A percentile compares a stretch with the other conserved stretches of the same genome.
These are phyloP conservation scores for Sordaria brevicollis DNA, from an alignment of 495 filamentous ascomycete species.

Conservation along the genomic window DNA sequence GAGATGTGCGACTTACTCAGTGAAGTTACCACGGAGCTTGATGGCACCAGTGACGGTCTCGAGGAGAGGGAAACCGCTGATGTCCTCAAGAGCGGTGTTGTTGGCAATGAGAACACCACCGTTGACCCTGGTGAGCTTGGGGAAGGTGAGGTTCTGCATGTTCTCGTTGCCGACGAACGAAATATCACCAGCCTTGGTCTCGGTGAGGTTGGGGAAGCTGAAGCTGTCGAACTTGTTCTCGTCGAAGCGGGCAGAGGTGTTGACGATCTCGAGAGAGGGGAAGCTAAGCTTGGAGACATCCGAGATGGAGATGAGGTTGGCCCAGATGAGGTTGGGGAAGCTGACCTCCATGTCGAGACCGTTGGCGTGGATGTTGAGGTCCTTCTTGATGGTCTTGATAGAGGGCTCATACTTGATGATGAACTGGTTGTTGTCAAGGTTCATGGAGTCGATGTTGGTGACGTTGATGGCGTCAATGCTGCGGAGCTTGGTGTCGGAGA, in stretches of 20 bases:
- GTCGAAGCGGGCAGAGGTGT: constrained; percentile 75
- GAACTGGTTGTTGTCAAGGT: constrained; percentile 74
- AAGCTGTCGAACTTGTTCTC: constrained; percentile 62
- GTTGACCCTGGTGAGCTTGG: constrained; percentile 52
- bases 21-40: constrained; percentile 80
- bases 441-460: constrained; percentile 45
- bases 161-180: constrained; percentile 69
- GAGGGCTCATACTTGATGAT: constrained; percentile 60
- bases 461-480: constrained; percentile 72
- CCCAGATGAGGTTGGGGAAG: constrained; percentile 69
- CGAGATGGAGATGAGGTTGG: constrained; percentile 76
- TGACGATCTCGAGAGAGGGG: constrained; percentile 67
- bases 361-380: constrained; percentile 57
- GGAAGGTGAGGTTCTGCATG: constrained; percentile 69
- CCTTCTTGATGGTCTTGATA: constrained; percentile 54
- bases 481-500: constrained; percentile 74
- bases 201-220: constrained; percentile 69
- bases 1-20: constrained; percentile 50
- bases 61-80: constrained; percentile 58
- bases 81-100: constrained; percentile 60
- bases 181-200: constrained; percentile 54
- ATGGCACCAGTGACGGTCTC: constrained; percentile 70
- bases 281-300: constrained; percentile 66
- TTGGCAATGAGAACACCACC: constrained; percentile 78
- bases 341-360: constrained; percentile 44